Base-by-base conservation (phyloP, 176 grass and related monocot genomes). In the Elaeis guineensis region DNA sequence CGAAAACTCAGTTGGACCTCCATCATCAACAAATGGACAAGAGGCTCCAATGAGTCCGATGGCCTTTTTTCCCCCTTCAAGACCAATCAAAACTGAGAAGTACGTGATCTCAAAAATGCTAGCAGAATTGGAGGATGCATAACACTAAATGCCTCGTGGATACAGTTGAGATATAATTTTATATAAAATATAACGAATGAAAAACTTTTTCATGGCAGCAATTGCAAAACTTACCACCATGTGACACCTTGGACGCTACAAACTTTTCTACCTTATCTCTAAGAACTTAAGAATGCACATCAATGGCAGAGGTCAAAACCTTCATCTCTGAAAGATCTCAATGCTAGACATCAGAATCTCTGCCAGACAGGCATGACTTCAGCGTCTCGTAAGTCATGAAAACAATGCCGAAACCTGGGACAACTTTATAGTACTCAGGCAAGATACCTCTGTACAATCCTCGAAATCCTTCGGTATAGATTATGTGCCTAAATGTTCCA, bases 371-470 rank as follows among this genome's bases (percentile, higher is more conserved):
- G 65, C 79, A 72, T 50, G 75, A 81, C 69, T 97, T 91, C 17
- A 97, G 72, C 3, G 64, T 69, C 75, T 97, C 87, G 0, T 88
- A 97, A 29, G 92, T 97, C 92, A 97, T 91, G 80, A 97, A 96
- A 67, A 88, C 67, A 56, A 97, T 85, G 51, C 92, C 92, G 8
- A 97, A 83, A 6, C 92, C 86, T 1, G 92, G 92, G 55, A 97
- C 83, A 14, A 97, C 92, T 68, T 97, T 97, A 68, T 80, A 91
- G 81, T 97, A 97, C 67, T 97, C 92, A 0, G 87, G 92, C 74
- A 91, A 74, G 54, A 97, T 97, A 66, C 92, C 92, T 97, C 92
- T 86, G 63, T 97, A 97, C 59, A 97, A 65, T 52, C 92, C 92
- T 64, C 84, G 75, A 57, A 85, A 69, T 32, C 92, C 84, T 63